These are phyloP conservation scores for Lactarius deliciosus DNA, from an alignment of 768 basidiomycete species.

Conservation along the genomic window DNA sequence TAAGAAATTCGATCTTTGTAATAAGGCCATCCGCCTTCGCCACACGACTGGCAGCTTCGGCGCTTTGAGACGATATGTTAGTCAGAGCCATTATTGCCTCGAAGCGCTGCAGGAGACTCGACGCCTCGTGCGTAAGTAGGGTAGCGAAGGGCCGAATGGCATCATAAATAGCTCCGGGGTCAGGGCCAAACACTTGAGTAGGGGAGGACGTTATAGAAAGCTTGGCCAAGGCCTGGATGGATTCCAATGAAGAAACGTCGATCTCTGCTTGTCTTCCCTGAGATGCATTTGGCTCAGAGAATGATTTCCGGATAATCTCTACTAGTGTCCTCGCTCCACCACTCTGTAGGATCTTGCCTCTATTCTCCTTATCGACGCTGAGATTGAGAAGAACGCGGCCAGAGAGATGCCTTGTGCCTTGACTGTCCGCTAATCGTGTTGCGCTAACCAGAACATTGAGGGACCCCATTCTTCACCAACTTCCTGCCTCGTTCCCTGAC, in stretches of 20 bases:
- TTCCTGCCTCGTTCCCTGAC: slow-evolving; percentile 61
- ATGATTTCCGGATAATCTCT: slow-evolving; percentile 52
- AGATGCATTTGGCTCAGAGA: slow-evolving; percentile 38
- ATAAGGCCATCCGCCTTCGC: slow-evolving; percentile 59
- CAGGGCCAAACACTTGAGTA: slow-evolving; percentile 85
- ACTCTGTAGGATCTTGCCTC: slow-evolving; percentile 72
- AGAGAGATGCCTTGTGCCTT: slow-evolving; percentile 54
- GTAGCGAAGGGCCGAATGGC: slow-evolving; percentile 78
- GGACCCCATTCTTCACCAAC: slow-evolving; percentile 60
- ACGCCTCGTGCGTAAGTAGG: slow-evolving; percentile 65
- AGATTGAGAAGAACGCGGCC: slow-evolving; percentile 68
- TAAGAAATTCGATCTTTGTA: slow-evolving; percentile 65
- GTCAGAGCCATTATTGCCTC: slow-evolving; percentile 96
- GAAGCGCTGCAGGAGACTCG: slow-evolving; percentile 80
- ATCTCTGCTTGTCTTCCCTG: slow-evolving; percentile 34
- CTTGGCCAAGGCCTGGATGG: slow-evolving; percentile 90
- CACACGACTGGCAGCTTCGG: slow-evolving; percentile 64
- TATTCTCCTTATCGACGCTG: slow-evolving; percentile 72
- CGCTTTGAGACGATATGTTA: slow-evolving; percentile 81
- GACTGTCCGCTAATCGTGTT: slow-evolving; percentile 59
- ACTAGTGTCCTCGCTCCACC: slow-evolving; percentile 73
- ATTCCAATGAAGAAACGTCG: slow-evolving; percentile 50
- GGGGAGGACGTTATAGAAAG: slow-evolving; percentile 92
- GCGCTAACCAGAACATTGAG: slow-evolving; percentile 60
- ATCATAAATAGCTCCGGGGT: slow-evolving; percentile 72